Percentiles rank a stretch among this genome's conserved stretches.
phyloP scores from a whole-genome alignment of 2,329 filamentous ascomycete species.

The Cercospora sesami region DNA sequence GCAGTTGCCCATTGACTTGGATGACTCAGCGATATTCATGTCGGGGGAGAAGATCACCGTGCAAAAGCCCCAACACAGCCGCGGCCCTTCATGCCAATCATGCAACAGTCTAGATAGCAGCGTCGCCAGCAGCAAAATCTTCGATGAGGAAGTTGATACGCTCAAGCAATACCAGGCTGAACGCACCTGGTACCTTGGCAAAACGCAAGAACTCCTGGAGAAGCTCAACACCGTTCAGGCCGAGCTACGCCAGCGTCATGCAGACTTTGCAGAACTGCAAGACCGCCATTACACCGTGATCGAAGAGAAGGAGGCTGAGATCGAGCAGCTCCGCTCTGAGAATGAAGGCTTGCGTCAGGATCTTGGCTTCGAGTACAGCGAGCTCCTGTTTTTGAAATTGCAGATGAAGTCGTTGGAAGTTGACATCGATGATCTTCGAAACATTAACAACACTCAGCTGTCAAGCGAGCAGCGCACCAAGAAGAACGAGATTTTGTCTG shows the following conservation, averaged over 20 bases:
- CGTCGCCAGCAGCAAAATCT: conserved; percentile 17
- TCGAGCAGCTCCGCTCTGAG: conserved; percentile 39
- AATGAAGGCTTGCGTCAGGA: conserved; percentile 42
- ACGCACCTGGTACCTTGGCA: conserved; percentile 31
- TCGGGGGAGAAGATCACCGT: conserved; percentile 21
- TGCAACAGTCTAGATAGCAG: conserved; percentile 10
- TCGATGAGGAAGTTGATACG: conserved; percentile 17
- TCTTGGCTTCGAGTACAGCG: conserved; percentile 42
- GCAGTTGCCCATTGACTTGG: conserved; percentile 28
- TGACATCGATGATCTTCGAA: conserved; percentile 32
- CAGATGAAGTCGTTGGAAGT: conserved; percentile 43
- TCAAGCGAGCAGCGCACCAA: conserved; percentile 15
- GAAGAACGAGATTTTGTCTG: conserved; percentile 32
- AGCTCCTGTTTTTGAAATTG: conserved; percentile 43
- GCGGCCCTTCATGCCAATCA: conserved; percentile 17
- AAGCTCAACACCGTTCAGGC: conserved; percentile 35
- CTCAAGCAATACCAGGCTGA: conserved; percentile 30
- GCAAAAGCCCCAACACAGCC: conserved; percentile 20
- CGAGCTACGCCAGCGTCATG: conserved; percentile 37
- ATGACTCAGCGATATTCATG: conserved; percentile 39
- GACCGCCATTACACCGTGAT: conserved; percentile 34
- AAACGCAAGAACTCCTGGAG: conserved; percentile 36
- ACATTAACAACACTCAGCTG: conserved; percentile 21
- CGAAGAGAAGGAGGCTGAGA: conserved; percentile 36
- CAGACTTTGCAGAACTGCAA: conserved; percentile 38